A percentile compares a stretch with the other conserved stretches of the same genome.
Evolutionary conservation across 176 grass and related monocot species (phyloP).

Genomic region (Leersia perrieri): DNA sequence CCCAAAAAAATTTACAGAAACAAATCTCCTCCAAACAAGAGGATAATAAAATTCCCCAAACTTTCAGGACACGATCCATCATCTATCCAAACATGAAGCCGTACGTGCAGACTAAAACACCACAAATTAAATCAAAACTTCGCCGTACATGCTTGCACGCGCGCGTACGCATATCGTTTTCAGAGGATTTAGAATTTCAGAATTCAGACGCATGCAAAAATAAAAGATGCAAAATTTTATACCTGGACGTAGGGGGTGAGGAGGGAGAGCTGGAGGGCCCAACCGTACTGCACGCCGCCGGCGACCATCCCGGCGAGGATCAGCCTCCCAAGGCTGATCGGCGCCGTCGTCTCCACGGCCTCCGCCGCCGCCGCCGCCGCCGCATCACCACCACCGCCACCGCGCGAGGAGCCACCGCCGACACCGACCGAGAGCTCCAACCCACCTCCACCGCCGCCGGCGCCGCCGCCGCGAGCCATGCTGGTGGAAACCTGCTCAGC

Average conservation of each 20-base stretch:
- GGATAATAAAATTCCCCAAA: not conserved
- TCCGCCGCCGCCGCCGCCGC: not conserved
- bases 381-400: not conserved
- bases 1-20: not conserved
- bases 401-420: not conserved
- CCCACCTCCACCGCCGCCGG: not conserved
- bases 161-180: not conserved
- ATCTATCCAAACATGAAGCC: not conserved
- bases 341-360: not conserved
- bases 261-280: conserved; percentile 90
- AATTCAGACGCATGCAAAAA: not conserved
- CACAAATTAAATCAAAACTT: not conserved
- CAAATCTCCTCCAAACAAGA: not conserved
- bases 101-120: not conserved
- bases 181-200: not conserved
- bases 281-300: conserved; percentile 93
- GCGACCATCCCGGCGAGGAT: conserved; percentile 70
- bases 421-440: conserved; percentile 48
- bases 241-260: conserved; percentile 98
- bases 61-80: not conserved
- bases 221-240: too few relatives aligned
- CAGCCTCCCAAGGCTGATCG: conserved; percentile 59
- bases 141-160: not conserved
- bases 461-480: conserved; percentile 16
- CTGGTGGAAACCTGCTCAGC: too few relatives aligned